phyloP scores from a whole-genome alignment of 352 stramenopile genomes.

The Phytophthora macrochlamydospora region DNA sequence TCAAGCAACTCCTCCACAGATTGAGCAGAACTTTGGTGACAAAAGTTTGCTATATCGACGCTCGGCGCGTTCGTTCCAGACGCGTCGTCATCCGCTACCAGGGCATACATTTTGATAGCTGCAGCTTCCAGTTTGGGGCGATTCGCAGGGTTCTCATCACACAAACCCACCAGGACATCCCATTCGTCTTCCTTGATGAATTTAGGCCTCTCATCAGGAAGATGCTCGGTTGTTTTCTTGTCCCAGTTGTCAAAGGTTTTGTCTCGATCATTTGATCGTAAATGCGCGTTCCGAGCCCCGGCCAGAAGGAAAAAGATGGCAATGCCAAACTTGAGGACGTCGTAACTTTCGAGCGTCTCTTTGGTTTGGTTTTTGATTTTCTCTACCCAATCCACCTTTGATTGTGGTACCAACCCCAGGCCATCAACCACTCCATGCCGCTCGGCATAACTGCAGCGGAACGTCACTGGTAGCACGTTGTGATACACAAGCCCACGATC shows the following conservation, averaged over 20 bases:
- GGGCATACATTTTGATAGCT: conserved; percentile 25
- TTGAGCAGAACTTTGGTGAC: conserved; percentile 3
- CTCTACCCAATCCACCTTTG: conserved; percentile 18
- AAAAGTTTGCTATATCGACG: conserved; percentile 15
- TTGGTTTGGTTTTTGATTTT: conserved; percentile 6
- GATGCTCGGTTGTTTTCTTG: conserved; percentile 20
- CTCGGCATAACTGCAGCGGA: conserved; percentile 29
- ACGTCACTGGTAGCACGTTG: conserved; percentile 17
- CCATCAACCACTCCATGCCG: conserved; percentile 29
- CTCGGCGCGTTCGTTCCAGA: background rate
- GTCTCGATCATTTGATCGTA: conserved; percentile 17
- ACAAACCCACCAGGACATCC: conserved; percentile 23
- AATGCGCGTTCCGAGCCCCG: conserved; percentile 24
- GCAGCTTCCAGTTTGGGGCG: conserved; percentile 21
- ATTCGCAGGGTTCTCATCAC: conserved; percentile 15
- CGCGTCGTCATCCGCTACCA: conserved; percentile 2
- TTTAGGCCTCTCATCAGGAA: conserved; percentile 16
- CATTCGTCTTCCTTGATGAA: conserved; percentile 30
- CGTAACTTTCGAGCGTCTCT: conserved; percentile 12
- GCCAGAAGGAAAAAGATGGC: conserved; percentile 27
- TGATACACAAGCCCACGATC: conserved; percentile 37
- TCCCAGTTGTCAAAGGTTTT: conserved; percentile 31
- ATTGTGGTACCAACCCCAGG: conserved; percentile 23
- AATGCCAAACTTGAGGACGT: conserved; percentile 29
- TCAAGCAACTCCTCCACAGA: conserved; percentile 14